Evolutionary conservation across 176 grass and related monocot genomes (phyloP), one percentile per base, ranked within the genome.

Genomic region (Phoenix dactylifera): DNA sequence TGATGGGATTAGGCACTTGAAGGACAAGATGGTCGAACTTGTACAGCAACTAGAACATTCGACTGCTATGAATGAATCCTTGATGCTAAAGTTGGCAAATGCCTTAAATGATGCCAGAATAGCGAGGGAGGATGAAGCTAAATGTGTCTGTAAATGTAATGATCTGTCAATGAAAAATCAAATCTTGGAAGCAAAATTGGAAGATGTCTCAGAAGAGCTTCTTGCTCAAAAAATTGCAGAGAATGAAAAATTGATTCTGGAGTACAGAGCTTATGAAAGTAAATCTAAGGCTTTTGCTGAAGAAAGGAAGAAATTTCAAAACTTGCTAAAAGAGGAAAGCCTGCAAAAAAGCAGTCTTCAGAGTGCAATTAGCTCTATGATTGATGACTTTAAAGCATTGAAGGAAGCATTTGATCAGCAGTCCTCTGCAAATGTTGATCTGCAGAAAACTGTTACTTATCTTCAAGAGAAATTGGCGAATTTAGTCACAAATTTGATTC

Each of bases 161-260:
- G 81, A 88, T 82, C 55, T 88, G 49, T 69, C 66, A 56, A 67
- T 82, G 70, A 89, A 84, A 67, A 85, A 77, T 59, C 75, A 80
- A 83, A 85, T 86, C 83, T 64, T 88, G 72, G 81, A 88, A 82
- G 93, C 84, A 65, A 88, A 98, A 64, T 51, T 91, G n/a, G 66
- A 91, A 59, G 87, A 83, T 74, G 55, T 88, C 55, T 74, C 79
- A 64, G 72, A 55, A 79, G 75, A 85, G 76, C 64, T 66, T 57
- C 64, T 79, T 58, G 55, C 63, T 70, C 68, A 79, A 79, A 90
- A 76, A 48, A 59, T 82, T 53, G 51, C 18, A 6, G 64, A 79
- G 26, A 82, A 54, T 60, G 82, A 79, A 78, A 82, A 52, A 61
- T 23, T 82, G 62, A 30, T 74, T 67, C 39, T 67, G n/a, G 75